Conservation (phyloP, 2,329 filamentous ascomycete genomes). For the Dothiorella sarmentorum region DNA sequence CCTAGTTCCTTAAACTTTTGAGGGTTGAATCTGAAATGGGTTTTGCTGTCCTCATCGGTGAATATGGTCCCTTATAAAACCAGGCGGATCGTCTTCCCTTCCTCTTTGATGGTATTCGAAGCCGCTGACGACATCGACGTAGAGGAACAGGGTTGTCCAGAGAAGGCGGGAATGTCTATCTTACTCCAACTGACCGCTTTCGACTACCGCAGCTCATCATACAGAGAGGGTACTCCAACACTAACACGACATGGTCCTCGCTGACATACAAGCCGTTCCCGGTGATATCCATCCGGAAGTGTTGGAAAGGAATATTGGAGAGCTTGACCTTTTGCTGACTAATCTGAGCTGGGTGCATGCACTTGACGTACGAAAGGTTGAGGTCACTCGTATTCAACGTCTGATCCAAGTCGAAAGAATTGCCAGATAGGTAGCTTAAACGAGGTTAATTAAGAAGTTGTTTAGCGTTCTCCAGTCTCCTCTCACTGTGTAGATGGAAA, state of each 20-base stretch:
- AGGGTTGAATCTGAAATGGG: background rate
- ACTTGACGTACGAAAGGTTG: too few relatives aligned
- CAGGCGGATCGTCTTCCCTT: conserved; percentile 30
- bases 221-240: conserved; percentile 31
- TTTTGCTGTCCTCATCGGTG: background rate
- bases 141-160: background rate
- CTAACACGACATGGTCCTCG: conserved; percentile 45
- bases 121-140: conserved; percentile 40
- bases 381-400: too few relatives aligned
- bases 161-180: conserved; percentile 25
- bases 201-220: conserved; percentile 25
- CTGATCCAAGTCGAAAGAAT: too few relatives aligned
- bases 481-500: too few relatives aligned
- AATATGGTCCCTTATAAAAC: background rate
- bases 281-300: conserved; percentile 35
- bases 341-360: too few relatives aligned
- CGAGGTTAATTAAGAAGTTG: too few relatives aligned
- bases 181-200: conserved; percentile 23
- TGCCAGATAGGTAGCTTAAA: too few relatives aligned
- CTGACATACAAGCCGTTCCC: conserved; percentile 27
- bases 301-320: conserved; percentile 43
- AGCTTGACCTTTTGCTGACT: too few relatives aligned
- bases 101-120: conserved; percentile 48
- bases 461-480: too few relatives aligned
- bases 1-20: background rate